Base-by-base conservation (phyloP, 192 early-diverging fungal genomes). In the Mortierella antarctica region DNA sequence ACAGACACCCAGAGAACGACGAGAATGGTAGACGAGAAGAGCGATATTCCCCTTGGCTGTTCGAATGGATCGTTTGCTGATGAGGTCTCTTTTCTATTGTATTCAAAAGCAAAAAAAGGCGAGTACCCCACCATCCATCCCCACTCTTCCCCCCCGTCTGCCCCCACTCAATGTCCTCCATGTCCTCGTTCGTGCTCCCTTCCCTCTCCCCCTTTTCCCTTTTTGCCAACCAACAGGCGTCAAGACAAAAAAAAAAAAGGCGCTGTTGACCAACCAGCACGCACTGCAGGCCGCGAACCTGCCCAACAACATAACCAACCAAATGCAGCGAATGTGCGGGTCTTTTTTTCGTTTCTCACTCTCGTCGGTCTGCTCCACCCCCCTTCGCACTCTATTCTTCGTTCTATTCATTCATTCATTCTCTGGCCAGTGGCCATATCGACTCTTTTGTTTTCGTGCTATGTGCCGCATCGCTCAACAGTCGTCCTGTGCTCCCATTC, bases 151-250 rank as follows among this genome's bases (percentile, higher is more conserved):
- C 31, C 31, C 31, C 31, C 31, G 31, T 31, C 31, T 1, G 1
- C 31, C 31, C 31, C 31, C 31, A 31, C 31, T 31, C 31, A 31
- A 31, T 31, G 31, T 31, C 31, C 31, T 31, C 31, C 31, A 31
- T 31, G 31, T 31, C 31, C 31, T 31, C 31, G 31, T 31, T 31
- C 31, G 31, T 31, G 48, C 62, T 31, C 15, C 42, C 44, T 21
- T 45, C 42, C 57, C 57, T 42, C 60, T 46, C 41, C 45, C 11
- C 7, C 62, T 51, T 63, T 63, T 20, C 54, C 54, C 54, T 56
- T 51, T 48, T 20, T 50, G 39, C 48, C 62, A 63, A 61, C 44
- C 59, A 61, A 61, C 59, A 31, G 31, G 31, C 31, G 3, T 31
- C 31, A 31, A 31, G 31, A 31, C 31, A 31, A 31, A 31, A 31